Percentiles rank a stretch among this genome's conserved stretches.
phyloP scores from a whole-genome alignment of 164 flowering plant genomes.

The Magnolia officinalis region DNA sequence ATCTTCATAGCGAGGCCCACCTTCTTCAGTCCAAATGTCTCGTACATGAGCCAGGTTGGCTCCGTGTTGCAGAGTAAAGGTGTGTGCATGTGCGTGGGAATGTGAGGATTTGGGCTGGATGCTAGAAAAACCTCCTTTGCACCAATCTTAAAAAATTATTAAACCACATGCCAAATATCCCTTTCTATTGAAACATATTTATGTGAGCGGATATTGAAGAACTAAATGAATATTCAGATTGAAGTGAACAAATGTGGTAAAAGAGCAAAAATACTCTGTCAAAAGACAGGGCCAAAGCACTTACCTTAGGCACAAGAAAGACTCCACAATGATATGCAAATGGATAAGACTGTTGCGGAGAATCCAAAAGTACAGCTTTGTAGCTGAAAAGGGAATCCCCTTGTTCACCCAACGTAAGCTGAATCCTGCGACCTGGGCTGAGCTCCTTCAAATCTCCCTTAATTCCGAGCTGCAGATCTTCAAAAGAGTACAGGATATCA shows the following conservation, averaged over 20 bases:
- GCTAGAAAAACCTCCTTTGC: background rate
- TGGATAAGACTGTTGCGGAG: conserved; percentile 40
- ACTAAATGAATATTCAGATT: background rate
- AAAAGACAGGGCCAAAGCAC: conserved; percentile 2
- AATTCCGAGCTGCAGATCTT: conserved; percentile 76
- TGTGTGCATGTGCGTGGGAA: background rate
- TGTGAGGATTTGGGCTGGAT: too few species aligned
- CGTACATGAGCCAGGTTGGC: too few species aligned
- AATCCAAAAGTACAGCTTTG: conserved; percentile 81
- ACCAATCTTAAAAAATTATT: background rate
- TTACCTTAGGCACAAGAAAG: conserved; percentile 82
- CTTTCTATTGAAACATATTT: background rate
- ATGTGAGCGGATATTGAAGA: background rate
- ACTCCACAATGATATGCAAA: conserved; percentile 68
- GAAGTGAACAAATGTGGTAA: background rate
- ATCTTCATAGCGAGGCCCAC: too few species aligned
- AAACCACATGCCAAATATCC: background rate
- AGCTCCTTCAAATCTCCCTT: conserved; percentile 55
- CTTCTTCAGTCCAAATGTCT: too few species aligned
- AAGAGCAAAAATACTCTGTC: background rate
- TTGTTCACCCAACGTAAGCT: conserved; percentile 54
- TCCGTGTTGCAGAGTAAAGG: too few species aligned
- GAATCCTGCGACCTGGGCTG: conserved; percentile 56
- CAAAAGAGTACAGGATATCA: conserved; percentile 60
- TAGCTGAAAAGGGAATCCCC: conserved; percentile 51